Evolutionary conservation across 768 basidiomycete genomes (phyloP).

Genomic region (Daedaleopsis nitida): DNA sequence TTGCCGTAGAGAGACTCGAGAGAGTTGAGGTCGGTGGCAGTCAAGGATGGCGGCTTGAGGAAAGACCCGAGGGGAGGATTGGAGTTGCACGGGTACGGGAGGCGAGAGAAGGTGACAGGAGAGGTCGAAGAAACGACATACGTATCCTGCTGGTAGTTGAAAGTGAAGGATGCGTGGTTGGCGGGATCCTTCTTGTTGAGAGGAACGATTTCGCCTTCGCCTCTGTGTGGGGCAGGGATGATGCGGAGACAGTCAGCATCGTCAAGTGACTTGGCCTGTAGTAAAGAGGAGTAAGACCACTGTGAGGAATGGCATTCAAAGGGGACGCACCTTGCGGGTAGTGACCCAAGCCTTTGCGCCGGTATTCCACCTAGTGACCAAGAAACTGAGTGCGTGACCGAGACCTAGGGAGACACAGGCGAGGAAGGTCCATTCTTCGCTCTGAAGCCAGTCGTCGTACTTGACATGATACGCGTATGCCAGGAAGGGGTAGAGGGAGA

Average conservation of each 20-base stretch:
- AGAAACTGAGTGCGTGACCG: constrained; percentile 89
- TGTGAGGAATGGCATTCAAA: constrained; percentile 4
- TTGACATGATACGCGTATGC: constrained; percentile 91
- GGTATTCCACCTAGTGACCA: constrained; percentile 89
- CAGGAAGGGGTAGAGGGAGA: constrained; percentile 79
- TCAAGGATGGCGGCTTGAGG: constrained; percentile 58
- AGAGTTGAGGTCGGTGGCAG: constrained; percentile 46
- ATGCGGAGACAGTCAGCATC: constrained; percentile 83
- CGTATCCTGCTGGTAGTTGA: constrained; percentile 94
- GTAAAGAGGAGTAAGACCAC: not conserved
- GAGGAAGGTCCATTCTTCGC: constrained; percentile 98
- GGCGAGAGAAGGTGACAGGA: constrained; percentile 68
- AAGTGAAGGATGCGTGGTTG: constrained; percentile 71
- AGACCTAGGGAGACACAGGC: constrained; percentile 83
- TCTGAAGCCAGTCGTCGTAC: constrained; percentile 89
- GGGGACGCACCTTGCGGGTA: constrained; percentile 60
- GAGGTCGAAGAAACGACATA: constrained; percentile 68
- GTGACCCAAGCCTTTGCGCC: constrained; percentile 79
- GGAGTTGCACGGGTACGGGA: constrained; percentile 85
- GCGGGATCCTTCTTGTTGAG: constrained; percentile 61
- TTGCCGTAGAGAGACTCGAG: constrained; percentile 76
- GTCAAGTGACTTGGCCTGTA: constrained; percentile 60
- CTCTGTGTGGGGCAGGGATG: constrained; percentile 77
- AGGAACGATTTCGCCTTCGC: constrained; percentile 86
- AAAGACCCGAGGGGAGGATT: constrained; percentile 71